These are phyloP conservation scores for Pichia gijzeniarum DNA, from an alignment of 805 yeast genomes.

Conservation along the genomic window DNA sequence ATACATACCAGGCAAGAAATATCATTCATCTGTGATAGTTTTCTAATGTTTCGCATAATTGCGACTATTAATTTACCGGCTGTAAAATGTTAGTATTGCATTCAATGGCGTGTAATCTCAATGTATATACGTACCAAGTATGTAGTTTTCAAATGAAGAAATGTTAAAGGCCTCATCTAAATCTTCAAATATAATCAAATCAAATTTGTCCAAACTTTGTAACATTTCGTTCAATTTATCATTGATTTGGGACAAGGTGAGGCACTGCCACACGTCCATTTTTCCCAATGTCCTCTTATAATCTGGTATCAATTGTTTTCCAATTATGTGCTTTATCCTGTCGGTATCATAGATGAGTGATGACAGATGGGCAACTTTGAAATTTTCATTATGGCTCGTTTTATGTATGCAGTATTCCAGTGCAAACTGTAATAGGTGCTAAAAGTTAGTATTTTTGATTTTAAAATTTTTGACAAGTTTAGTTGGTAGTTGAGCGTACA, in stretches of 20 bases:
- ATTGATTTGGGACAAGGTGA: neutral
- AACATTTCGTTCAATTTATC: neutral
- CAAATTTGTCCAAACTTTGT: neutral
- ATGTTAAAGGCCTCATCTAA: conserved; percentile 23
- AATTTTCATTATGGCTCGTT: neutral
- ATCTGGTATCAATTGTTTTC: neutral
- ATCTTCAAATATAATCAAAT: conserved; percentile 23
- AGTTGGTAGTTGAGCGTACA: too few relatives aligned
- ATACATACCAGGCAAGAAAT: conserved; percentile 21
- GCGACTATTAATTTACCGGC: conserved; percentile 5
- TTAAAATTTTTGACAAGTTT: too few relatives aligned
- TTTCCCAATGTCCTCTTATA: neutral
- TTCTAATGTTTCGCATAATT: conserved; percentile 17
- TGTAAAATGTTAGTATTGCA: conserved; percentile 1
- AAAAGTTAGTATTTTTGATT: neutral
- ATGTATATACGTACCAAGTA: conserved; percentile 1
- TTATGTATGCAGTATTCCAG: conserved; percentile 16
- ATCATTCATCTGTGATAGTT: conserved; percentile 17
- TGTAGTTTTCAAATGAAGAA: conserved; percentile 20
- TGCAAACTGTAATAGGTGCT: conserved; percentile 12
- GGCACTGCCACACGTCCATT: conserved; percentile 1
- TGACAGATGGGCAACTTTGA: conserved; percentile 13
- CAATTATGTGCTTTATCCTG: neutral
- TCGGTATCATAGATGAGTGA: conserved; percentile 5
- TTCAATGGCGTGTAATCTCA: too few relatives aligned